phyloP scores from a whole-genome alignment of 257 asterid genomes.

The Knoxia roxburghii region DNA sequence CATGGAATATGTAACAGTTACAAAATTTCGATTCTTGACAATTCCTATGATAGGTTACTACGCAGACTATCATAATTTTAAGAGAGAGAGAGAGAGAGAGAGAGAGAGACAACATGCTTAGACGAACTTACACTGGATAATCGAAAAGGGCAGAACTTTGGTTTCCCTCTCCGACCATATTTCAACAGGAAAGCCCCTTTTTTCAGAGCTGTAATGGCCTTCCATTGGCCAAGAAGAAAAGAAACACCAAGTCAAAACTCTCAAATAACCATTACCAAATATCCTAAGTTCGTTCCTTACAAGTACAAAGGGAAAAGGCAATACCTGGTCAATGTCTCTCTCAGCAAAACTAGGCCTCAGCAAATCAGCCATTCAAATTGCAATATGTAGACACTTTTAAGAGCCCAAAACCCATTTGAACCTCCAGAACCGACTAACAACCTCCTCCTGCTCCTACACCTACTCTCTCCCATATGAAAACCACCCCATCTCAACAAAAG shows the following conservation, averaged over 20 bases:
- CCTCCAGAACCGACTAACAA: conserved; percentile 21
- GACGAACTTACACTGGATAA: conserved; percentile 61
- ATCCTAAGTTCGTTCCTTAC: background rate
- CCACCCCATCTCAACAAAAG: conserved; percentile 8
- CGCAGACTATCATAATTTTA: background rate
- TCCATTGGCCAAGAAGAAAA: conserved; percentile 18
- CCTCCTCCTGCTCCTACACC: conserved; percentile 20
- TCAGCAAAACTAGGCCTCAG: conserved; percentile 67
- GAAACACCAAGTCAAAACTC: conserved; percentile 8
- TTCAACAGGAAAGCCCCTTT: conserved; percentile 87
- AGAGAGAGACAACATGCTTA: too few relatives aligned
- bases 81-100: too few relatives aligned
- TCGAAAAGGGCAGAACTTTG: conserved; percentile 93
- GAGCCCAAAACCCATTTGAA: conserved; percentile 73
- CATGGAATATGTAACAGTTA: background rate
- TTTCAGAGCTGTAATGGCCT: conserved; percentile 89
- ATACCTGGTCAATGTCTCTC: conserved; percentile 84
- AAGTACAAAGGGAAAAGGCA: background rate
- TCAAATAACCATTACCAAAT: conserved; percentile 8
- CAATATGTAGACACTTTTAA: conserved; percentile 39
- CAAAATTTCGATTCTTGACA: background rate
- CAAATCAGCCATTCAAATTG: conserved; percentile 89
- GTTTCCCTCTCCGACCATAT: conserved; percentile 95
- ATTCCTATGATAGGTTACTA: background rate
- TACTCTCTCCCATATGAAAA: conserved; percentile 43